phyloP scores from a whole-genome alignment of 208 protist species.

The Leptomonas seymouri region DNA sequence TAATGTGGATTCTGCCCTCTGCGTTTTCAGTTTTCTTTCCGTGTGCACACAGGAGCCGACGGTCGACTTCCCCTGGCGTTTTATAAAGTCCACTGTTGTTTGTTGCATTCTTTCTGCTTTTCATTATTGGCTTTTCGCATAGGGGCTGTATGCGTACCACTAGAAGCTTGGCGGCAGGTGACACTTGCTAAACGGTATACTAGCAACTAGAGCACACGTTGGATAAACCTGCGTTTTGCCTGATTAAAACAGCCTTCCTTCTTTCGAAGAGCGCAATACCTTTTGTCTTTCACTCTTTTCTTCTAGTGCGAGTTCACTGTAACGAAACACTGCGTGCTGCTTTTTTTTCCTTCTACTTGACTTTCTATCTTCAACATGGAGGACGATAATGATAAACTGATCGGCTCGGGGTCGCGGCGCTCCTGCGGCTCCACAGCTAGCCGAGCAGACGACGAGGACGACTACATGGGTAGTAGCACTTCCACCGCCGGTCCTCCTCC shows the following conservation, averaged over 20 bases:
- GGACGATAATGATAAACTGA: slow-evolving; percentile 8
- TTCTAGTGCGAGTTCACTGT: neutral
- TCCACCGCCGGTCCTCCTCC: slow-evolving; percentile 82
- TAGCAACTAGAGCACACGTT: too few relatives aligned
- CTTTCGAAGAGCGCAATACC: neutral
- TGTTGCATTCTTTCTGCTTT: too few relatives aligned
- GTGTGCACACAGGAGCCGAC: too few relatives aligned
- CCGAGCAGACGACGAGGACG: slow-evolving; percentile 44
- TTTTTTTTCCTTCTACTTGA: slow-evolving; percentile 14
- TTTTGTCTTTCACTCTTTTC: neutral
- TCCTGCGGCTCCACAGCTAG: slow-evolving; percentile 28
- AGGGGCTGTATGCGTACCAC: neutral
- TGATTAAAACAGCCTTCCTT: neutral
- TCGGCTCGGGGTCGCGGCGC: slow-evolving; percentile 16
- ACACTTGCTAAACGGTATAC: too few relatives aligned
- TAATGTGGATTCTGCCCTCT: too few relatives aligned
- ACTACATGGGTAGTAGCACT: slow-evolving; percentile 72
- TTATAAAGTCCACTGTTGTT: too few relatives aligned
- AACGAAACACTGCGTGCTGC: neutral
- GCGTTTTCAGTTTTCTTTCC: too few relatives aligned
- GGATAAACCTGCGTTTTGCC: too few relatives aligned
- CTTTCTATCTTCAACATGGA: slow-evolving; percentile 12
- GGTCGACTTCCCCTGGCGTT: too few relatives aligned
- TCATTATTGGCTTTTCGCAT: too few relatives aligned
- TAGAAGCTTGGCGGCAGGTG: neutral